Base-by-base conservation (phyloP, 176 grass and related monocot species). In the Cenchrus fungigraminus region DNA sequence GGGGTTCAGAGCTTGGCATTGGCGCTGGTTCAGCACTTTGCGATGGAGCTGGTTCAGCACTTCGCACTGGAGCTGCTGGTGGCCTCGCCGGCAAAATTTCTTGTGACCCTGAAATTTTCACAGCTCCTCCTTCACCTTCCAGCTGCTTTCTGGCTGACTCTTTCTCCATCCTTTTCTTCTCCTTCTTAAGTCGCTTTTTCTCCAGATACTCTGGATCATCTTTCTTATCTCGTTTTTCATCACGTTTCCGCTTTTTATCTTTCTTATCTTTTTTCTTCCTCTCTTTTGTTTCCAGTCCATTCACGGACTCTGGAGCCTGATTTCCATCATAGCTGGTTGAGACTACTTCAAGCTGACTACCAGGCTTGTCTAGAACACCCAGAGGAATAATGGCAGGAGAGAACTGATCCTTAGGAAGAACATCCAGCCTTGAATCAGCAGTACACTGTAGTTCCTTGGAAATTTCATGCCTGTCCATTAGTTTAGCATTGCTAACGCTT, bases 161-260 rank as follows among this genome's bases (percentile, higher is more conserved):
- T 86, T 95, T 95, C 81, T 98, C 97, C 91, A 90, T 81, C 76
- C 60, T 84, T 72, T 89, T 99, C 86, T 90, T 98, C 84, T 95
- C 97, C 65, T 92, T 99, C 82, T 94, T 99, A 25, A 96, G 75
- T 12, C 93, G 81, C 55, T 92, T 99, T 81, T 89, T 91, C 74
- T 91, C 97, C 76, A 92, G 54, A 90, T 98, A 98, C 73, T 94
- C 90, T 0, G 93, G 90, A 68, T 94, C 93, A 75, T 92, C 93
- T 88, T 94, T 93, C 80, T 92, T 93, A 47, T 92, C 84, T 19
- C 25, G 47, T 80, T 91, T 93, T 75, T 87, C 88, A 2, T 92
- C 91, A 71, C 89, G 84, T 65, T 82, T 92, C 12, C 93, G 75
- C 79, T 94, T 99, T 64, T 88, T 92, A n/a, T 97, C 90, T 71